These are phyloP conservation scores for Plenodomus tracheiphilus DNA, from an alignment of 2,329 filamentous ascomycete genomes.

Conservation along the genomic window DNA sequence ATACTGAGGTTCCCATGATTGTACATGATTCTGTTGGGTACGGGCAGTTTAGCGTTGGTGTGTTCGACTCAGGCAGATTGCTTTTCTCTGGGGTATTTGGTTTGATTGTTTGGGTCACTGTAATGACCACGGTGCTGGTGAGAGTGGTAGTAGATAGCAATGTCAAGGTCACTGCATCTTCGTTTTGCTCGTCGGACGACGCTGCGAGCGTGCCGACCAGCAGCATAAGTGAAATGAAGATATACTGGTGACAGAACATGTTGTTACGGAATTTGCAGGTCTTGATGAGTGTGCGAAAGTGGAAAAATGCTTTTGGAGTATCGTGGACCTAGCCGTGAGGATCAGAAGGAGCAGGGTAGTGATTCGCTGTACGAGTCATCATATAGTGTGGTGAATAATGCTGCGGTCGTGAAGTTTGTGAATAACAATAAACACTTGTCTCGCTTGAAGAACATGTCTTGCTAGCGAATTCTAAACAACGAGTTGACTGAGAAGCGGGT, in stretches of 20 bases:
- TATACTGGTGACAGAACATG: background rate
- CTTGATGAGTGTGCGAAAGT: no score
- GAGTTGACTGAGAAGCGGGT: background rate
- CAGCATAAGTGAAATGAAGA: background rate
- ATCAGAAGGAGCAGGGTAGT: background rate
- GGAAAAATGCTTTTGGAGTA: no score
- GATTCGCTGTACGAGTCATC: no score
- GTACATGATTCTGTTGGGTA: constrained; percentile 2
- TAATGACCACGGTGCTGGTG: constrained; percentile 1
- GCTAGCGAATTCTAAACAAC: background rate
- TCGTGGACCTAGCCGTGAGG: no score
- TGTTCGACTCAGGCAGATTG: background rate
- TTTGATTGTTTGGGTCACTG: background rate
- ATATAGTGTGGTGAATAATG: background rate
- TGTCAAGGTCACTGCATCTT: background rate
- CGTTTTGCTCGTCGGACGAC: background rate
- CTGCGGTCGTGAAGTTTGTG: background rate
- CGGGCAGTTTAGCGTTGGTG: background rate
- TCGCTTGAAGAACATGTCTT: background rate
- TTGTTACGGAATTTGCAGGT: no score
- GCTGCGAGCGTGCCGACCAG: background rate
- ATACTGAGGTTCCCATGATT: constrained; percentile 4
- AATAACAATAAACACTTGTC: background rate
- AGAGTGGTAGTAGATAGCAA: background rate
- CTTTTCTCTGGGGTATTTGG: background rate